These are phyloP conservation scores for Saccharomycopsis sp. DNA, from an alignment of 805 yeast species.

Conservation along the genomic window DNA sequence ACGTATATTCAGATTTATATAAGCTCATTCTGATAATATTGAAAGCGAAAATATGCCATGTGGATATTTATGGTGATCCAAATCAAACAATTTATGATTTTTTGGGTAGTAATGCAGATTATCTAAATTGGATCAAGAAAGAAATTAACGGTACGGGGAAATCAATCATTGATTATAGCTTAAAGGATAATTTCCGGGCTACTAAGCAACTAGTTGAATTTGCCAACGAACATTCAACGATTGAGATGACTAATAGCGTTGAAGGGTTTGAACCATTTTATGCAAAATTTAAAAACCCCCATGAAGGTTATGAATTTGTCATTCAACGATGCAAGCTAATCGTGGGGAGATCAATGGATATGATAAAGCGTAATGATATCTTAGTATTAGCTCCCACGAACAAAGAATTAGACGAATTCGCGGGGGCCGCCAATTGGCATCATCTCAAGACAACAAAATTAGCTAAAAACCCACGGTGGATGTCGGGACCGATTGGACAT, in stretches of 20 bases:
- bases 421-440: constrained; percentile 32
- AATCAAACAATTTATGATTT: constrained; percentile 66
- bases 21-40: constrained; percentile 33
- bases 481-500: constrained; percentile 33
- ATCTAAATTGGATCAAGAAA: background rate
- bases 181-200: constrained; percentile 53
- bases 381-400: constrained; percentile 49
- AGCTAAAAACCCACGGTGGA: constrained; percentile 46
- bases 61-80: constrained; percentile 65
- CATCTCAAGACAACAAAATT: constrained; percentile 40
- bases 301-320: constrained; percentile 39
- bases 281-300: constrained; percentile 25
- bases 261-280: constrained; percentile 22
- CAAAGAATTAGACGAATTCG: constrained; percentile 36
- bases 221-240: constrained; percentile 31
- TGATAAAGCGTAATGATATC: constrained; percentile 41
- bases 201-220: constrained; percentile 48
- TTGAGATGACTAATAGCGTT: constrained; percentile 7
- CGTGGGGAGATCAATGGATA: constrained; percentile 34
- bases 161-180: background rate
- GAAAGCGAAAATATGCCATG: constrained; percentile 37
- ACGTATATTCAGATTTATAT: constrained; percentile 47
- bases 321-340: no score
- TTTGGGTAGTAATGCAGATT: constrained; percentile 36
- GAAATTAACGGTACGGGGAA: background rate